Percentiles rank a stretch among this genome's conserved stretches.
phyloP scores from a whole-genome alignment of 1,284 basidiomycete genomes.

The Ceratobasidium theobromae region DNA sequence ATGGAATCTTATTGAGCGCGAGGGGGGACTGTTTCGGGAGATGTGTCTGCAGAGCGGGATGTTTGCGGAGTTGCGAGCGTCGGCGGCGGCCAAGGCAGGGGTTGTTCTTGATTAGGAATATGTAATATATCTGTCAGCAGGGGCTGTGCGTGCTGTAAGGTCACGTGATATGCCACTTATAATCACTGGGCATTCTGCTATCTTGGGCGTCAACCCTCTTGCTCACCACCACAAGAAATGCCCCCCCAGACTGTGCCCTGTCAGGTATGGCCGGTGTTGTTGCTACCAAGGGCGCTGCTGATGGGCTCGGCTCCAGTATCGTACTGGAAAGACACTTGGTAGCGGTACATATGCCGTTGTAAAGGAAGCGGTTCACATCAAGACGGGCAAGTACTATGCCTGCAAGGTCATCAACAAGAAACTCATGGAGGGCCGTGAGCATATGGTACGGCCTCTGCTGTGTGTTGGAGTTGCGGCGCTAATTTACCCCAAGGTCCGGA shows the following conservation, averaged over 20 bases:
- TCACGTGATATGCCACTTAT: conserved; percentile 23
- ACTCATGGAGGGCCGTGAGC: conserved; percentile 91
- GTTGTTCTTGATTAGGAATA: neutral
- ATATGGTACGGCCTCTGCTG: conserved; percentile 62
- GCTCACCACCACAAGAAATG: neutral
- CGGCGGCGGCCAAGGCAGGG: conserved; percentile 31
- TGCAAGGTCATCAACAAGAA: conserved; percentile 97
- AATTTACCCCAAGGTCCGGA: conserved; percentile 68
- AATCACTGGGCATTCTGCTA: neutral
- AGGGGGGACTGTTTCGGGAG: conserved; percentile 47
- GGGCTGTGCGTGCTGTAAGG: conserved; percentile 5
- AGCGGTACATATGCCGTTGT: conserved; percentile 92
- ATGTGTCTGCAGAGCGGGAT: conserved; percentile 52
- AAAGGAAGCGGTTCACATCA: conserved; percentile 92
- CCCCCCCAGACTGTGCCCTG: conserved; percentile 33
- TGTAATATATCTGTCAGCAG: neutral
- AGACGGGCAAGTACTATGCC: conserved; percentile 82
- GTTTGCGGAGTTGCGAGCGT: conserved; percentile 43
- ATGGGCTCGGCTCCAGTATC: conserved; percentile 60
- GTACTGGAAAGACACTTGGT: conserved; percentile 88
- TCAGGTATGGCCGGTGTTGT: conserved; percentile 27
- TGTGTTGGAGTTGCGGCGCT: neutral
- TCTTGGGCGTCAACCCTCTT: conserved; percentile 26
- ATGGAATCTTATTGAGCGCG: conserved; percentile 45
- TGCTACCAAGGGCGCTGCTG: neutral